Evolutionary conservation across 1,284 basidiomycete species (phyloP).

Genomic region (Chiua sp.): DNA sequence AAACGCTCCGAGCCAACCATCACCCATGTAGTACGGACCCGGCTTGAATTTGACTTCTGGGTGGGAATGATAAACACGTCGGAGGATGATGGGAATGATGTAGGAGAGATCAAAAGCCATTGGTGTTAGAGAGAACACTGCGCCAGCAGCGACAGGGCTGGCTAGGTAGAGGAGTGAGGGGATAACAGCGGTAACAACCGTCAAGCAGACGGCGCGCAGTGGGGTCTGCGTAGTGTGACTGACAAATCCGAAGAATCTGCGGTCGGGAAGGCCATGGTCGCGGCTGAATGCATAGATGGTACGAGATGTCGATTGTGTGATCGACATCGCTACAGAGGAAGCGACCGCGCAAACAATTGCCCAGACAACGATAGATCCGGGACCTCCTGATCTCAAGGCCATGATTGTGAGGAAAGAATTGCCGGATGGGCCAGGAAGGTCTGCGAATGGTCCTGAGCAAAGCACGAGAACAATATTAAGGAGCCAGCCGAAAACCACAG

Average conservation of each 20-base stretch:
- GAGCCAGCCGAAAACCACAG: constrained; percentile 83
- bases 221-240: constrained; percentile 75
- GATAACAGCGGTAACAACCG: constrained; percentile 70
- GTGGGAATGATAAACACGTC: too few species aligned
- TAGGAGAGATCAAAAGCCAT: too few species aligned
- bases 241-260: constrained; percentile 78
- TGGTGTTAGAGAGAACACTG: constrained; percentile 78
- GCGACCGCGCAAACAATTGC: constrained; percentile 77
- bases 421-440: constrained; percentile 67
- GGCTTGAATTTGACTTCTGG: too few species aligned
- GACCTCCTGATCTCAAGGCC: constrained; percentile 72
- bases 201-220: constrained; percentile 83
- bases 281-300: constrained; percentile 92
- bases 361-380: constrained; percentile 78
- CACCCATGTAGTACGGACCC: too few species aligned
- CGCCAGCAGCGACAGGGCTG: constrained; percentile 78
- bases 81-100: too few species aligned
- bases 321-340: constrained; percentile 83
- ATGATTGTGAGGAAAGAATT: constrained; percentile 66
- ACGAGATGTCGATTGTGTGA: constrained; percentile 86
- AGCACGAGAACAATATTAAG: constrained; percentile 84
- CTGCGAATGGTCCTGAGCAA: constrained; percentile 75
- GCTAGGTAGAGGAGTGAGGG: constrained; percentile 82
- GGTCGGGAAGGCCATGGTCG: constrained; percentile 83
- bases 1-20: too few species aligned